A percentile compares a stretch with the other conserved stretches of the same genome.
These are phyloP conservation scores for Oenanthe sinensis DNA, from an alignment of 129 eudicot species.

Conservation along the genomic window DNA sequence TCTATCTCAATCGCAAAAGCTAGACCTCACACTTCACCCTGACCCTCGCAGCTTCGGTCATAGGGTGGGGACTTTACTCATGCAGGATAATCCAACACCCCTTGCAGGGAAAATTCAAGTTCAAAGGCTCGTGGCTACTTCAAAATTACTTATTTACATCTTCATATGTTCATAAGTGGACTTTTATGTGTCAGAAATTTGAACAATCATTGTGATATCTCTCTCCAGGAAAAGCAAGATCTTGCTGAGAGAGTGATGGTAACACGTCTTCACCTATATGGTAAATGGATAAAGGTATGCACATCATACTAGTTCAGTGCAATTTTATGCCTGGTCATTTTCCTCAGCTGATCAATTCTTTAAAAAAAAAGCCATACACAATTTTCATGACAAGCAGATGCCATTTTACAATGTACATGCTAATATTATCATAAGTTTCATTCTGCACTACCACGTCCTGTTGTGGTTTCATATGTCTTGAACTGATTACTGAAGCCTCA, in stretches of 20 bases:
- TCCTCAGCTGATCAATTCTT: not conserved
- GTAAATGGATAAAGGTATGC: constrained; percentile 79
- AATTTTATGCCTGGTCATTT: not conserved
- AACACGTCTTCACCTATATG: constrained; percentile 75
- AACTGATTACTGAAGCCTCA: not conserved
- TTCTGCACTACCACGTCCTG: not conserved
- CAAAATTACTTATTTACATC: not conserved
- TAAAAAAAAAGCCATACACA: not conserved
- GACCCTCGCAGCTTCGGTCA: not conserved
- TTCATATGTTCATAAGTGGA: not conserved
- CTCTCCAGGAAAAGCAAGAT: constrained; percentile 56
- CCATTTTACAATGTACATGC: not conserved
- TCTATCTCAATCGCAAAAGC: not conserved
- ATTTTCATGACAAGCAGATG: not conserved
- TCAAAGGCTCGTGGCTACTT: not conserved
- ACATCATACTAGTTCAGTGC: not conserved
- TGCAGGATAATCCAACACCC: not conserved
- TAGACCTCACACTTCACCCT: not conserved
- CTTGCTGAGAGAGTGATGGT: constrained; percentile 86
- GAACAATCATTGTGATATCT: not conserved
- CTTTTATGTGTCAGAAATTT: not conserved
- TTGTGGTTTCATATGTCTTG: not conserved
- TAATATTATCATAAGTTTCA: not conserved
- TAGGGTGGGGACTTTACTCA: not conserved
- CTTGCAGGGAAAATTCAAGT: not conserved